Conservation (phyloP, 1,284 basidiomycete species). For the Ganoderma multipileum region DNA sequence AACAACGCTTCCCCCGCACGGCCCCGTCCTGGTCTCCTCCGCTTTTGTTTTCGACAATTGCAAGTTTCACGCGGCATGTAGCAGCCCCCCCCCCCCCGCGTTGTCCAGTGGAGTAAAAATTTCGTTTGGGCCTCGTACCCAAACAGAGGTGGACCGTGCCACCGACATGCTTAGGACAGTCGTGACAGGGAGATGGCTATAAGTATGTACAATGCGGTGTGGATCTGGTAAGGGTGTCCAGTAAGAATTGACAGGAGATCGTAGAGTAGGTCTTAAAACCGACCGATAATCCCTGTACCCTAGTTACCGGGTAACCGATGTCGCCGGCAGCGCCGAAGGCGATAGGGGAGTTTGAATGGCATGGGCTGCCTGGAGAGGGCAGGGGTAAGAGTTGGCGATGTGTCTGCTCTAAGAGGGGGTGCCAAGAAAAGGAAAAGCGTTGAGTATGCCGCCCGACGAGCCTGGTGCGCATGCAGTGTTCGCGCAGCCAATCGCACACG, state of each 20-base stretch:
- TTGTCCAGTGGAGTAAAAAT: background rate
- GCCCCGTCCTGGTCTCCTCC: background rate
- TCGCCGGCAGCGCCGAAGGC: slow-evolving; percentile 23
- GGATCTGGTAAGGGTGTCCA: slow-evolving; percentile 1
- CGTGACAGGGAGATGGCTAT: background rate
- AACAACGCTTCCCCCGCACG: slow-evolving; percentile 22
- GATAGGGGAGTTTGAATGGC: slow-evolving; percentile 8
- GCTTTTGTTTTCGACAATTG: slow-evolving; percentile 3
- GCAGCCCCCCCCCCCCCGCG: background rate
- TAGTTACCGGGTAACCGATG: slow-evolving; percentile 28
- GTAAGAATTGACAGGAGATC: slow-evolving; percentile 8
- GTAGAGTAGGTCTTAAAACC: slow-evolving; percentile 2
- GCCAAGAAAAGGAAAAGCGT: slow-evolving; percentile 7
- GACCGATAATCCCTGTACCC: slow-evolving; percentile 7
- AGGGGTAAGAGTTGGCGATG: background rate
- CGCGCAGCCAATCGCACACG: slow-evolving; percentile 3
- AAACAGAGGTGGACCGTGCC: background rate
- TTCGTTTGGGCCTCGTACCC: background rate
- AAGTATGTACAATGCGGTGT: slow-evolving; percentile 1
- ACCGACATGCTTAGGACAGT: background rate
- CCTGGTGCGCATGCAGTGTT: background rate
- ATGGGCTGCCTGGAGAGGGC: background rate
- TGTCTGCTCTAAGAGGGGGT: background rate
- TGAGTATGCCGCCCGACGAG: slow-evolving; percentile 5
- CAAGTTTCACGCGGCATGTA: background rate